Conservation (phyloP, 1,284 basidiomycete genomes). For the Pyrrhoderma noxium region DNA sequence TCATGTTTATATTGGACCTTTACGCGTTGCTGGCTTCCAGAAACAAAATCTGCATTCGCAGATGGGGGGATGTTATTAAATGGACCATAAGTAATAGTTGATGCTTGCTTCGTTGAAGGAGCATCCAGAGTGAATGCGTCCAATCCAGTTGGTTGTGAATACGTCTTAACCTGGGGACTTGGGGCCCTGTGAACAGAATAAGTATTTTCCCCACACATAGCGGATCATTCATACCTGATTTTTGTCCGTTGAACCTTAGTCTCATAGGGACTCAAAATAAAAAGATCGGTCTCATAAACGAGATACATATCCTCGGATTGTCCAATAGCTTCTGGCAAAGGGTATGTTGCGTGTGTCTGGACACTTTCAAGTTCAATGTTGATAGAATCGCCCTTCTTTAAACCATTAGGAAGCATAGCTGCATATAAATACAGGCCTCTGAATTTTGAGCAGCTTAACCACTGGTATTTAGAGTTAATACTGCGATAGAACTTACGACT, state of each 20-base stretch:
- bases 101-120: constrained; percentile 66
- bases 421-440: constrained; percentile 35
- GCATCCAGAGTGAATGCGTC: constrained; percentile 49
- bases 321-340: constrained; percentile 66
- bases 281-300: constrained; percentile 67
- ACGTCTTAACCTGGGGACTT: constrained; percentile 59
- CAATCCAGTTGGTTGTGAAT: constrained; percentile 53
- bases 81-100: constrained; percentile 84
- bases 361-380: constrained; percentile 73
- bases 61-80: constrained; percentile 69
- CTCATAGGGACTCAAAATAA: constrained; percentile 77
- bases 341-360: constrained; percentile 66
- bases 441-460: neutral
- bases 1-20: constrained; percentile 78
- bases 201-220: constrained; percentile 8
- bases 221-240: constrained; percentile 53
- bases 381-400: constrained; percentile 48
- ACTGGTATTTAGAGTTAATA: constrained; percentile 19
- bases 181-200: constrained; percentile 43
- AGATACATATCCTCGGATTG: constrained; percentile 81
- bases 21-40: constrained; percentile 56
- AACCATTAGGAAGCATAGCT: constrained; percentile 37
- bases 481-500: constrained; percentile 44
- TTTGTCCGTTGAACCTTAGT: constrained; percentile 82
- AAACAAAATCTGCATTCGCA: constrained; percentile 45